Evolutionary conservation across 2,329 filamentous ascomycete genomes (phyloP), one percentile per base, ranked within the genome.

Genomic region (Claviceps cyperi): DNA sequence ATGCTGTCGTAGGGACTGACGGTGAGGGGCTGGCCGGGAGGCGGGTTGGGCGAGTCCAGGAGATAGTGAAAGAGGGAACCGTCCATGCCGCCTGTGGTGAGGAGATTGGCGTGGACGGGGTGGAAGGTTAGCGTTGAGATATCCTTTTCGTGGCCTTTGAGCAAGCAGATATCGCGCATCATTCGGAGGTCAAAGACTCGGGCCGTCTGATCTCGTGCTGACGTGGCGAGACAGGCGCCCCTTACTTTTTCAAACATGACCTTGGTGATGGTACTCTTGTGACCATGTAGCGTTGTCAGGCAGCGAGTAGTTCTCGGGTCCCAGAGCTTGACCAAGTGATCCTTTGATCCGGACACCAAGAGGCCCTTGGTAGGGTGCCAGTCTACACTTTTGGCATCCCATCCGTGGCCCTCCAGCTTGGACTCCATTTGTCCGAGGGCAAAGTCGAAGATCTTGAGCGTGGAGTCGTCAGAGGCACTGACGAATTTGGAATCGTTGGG

Each of bases 301-400:
- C 89, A 95, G 43, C 89, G 83, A 37, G 86, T 83, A 5, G 84
- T 91, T 50, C 92, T 80, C n/a, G 92, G 92, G 65, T 98, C 92
- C 92, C 92, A 98, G 43, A 98, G 80, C 66, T 97, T 97, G 61
- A 98, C 88, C 54, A 94, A 74, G 66, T 98, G 91, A 62, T 98
- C 92, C 69, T 98, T 98, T 11, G 91, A 97, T 38, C 92, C 92
- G 1, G 92, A 97, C 4, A 95, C 91, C 35, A 98, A 76, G 4
- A 98, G 70, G 1, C 92, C 92, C 69, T 96, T 97, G 19, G 84
- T 86, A 1, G 91, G 90, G 69, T 98, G 92, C 92, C 92, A 98
- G 64, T 98, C 91, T 51, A 94, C 94, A 49, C 83, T 87, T 67
- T 97, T 97, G 19, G 88, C 90, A 63, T 98, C 92, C 92, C 92